These are phyloP conservation scores for Hansenula lynferdii DNA, from an alignment of 1,139 yeast genomes.

Conservation along the genomic window DNA sequence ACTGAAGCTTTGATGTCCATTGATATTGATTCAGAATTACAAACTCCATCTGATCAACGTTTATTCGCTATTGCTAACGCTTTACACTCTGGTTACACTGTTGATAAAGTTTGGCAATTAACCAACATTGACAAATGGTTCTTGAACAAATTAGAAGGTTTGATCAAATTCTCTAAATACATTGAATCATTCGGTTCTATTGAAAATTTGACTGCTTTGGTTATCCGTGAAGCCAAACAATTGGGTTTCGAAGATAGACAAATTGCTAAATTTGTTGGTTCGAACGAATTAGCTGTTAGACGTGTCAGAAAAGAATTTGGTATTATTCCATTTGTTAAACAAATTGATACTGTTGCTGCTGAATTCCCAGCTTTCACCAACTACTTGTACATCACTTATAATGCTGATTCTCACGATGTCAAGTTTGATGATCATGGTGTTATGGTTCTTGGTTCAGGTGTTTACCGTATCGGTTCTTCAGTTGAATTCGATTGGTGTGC, in stretches of 20 bases:
- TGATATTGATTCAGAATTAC: slow-evolving; percentile 86
- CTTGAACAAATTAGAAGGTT: slow-evolving; percentile 74
- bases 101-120: slow-evolving; percentile 86
- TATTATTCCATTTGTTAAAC: slow-evolving; percentile 89
- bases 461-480: slow-evolving; percentile 90
- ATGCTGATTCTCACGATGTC: slow-evolving; percentile 87
- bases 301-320: slow-evolving; percentile 86
- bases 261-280: slow-evolving; percentile 83
- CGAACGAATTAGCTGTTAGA: slow-evolving; percentile 92
- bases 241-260: slow-evolving; percentile 97
- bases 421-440: slow-evolving; percentile 81
- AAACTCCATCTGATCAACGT: slow-evolving; percentile 95
- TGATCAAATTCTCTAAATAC: slow-evolving; percentile 64
- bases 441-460: slow-evolving; percentile 92
- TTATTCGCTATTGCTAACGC: slow-evolving; percentile 97
- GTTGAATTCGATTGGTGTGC: slow-evolving; percentile 98
- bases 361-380: slow-evolving; percentile 98
- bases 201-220: slow-evolving; percentile 54
- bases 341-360: slow-evolving; percentile 98
- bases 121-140: slow-evolving; percentile 98
- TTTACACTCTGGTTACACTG: slow-evolving; percentile 76
- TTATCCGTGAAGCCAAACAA: slow-evolving; percentile 88
- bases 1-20: slow-evolving; percentile 85
- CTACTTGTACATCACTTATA: slow-evolving; percentile 92
- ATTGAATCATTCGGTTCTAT: slow-evolving; percentile 56